Percentiles rank a stretch among this genome's conserved stretches.
Evolutionary conservation across 164 flowering plant genomes (phyloP).

Genomic region (Protea cynaroides): DNA sequence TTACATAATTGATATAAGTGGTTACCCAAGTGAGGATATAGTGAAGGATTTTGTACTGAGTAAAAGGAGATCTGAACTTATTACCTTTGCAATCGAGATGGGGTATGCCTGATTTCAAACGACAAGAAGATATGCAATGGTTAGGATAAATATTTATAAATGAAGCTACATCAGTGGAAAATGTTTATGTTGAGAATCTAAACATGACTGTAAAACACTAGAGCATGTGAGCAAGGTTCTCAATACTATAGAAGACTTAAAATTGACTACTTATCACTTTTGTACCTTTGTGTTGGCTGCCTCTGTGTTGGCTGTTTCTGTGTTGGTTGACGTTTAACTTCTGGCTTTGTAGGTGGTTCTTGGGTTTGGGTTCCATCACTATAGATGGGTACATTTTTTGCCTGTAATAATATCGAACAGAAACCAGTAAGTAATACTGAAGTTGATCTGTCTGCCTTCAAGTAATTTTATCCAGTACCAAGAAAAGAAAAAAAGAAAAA

Average conservation of each 20-base stretch:
- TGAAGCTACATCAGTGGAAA: neutral
- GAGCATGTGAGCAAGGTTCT: no score
- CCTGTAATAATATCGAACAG: constrained; percentile 30
- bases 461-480: neutral
- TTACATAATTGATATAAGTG: constrained; percentile 19
- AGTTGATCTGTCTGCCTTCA: neutral
- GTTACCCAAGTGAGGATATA: neutral
- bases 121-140: neutral
- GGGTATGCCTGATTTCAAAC: constrained; percentile 16
- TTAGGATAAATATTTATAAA: neutral
- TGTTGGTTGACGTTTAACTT: constrained; percentile 20
- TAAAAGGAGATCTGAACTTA: constrained; percentile 4
- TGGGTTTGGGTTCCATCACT: constrained; percentile 20
- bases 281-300: constrained; percentile 9
- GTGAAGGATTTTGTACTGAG: neutral
- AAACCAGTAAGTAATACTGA: neutral
- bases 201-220: no score
- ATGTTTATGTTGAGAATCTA: neutral
- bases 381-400: constrained; percentile 38
- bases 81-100: constrained; percentile 23
- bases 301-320: constrained; percentile 23
- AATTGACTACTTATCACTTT: neutral
- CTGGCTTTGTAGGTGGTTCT: constrained; percentile 13
- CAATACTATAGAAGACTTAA: no score
- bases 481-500: neutral